phyloP scores from a whole-genome alignment of 768 basidiomycete genomes.

The Kondoa subrosea region DNA sequence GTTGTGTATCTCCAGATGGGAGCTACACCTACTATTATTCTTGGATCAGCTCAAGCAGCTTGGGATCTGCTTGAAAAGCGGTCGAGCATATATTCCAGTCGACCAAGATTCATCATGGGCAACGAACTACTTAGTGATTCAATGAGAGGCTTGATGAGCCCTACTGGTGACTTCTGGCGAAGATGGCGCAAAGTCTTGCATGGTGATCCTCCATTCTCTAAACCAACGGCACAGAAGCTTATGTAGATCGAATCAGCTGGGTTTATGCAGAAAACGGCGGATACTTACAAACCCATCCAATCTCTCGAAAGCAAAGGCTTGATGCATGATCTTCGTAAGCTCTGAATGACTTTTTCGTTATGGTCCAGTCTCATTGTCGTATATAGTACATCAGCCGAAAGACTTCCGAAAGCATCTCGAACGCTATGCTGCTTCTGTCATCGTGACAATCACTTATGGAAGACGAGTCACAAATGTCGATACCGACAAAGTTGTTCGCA shows the following conservation, averaged over 20 bases:
- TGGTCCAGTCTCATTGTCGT: background rate
- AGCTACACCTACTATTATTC: slow-evolving; percentile 20
- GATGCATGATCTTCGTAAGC: slow-evolving; percentile 21
- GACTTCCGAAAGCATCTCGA: slow-evolving; percentile 20
- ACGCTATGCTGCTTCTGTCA: slow-evolving; percentile 19
- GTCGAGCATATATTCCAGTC: slow-evolving; percentile 6
- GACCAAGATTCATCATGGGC: slow-evolving; percentile 25
- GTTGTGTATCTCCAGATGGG: slow-evolving; percentile 24
- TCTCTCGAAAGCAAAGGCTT: slow-evolving; percentile 22
- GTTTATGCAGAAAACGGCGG: slow-evolving; percentile 14
- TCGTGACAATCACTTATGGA: slow-evolving; percentile 21
- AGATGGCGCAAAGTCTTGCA: slow-evolving; percentile 23
- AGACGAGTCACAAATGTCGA: slow-evolving; percentile 16
- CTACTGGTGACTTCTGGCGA: slow-evolving; percentile 15
- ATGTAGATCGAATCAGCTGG: background rate
- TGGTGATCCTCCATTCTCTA: background rate
- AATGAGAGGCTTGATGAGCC: slow-evolving; percentile 20
- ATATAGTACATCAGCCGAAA: slow-evolving; percentile 2
- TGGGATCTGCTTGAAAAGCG: slow-evolving; percentile 26
- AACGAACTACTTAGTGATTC: slow-evolving; percentile 18
- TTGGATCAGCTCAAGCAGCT: slow-evolving; percentile 23
- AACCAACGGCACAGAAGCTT: slow-evolving; percentile 4
- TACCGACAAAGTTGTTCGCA: slow-evolving; percentile 17
- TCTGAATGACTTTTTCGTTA: no score
- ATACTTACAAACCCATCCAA: slow-evolving; percentile 25